These are phyloP conservation scores for Carex scoparia DNA, from an alignment of 176 grass and related monocot genomes.

Conservation along the genomic window DNA sequence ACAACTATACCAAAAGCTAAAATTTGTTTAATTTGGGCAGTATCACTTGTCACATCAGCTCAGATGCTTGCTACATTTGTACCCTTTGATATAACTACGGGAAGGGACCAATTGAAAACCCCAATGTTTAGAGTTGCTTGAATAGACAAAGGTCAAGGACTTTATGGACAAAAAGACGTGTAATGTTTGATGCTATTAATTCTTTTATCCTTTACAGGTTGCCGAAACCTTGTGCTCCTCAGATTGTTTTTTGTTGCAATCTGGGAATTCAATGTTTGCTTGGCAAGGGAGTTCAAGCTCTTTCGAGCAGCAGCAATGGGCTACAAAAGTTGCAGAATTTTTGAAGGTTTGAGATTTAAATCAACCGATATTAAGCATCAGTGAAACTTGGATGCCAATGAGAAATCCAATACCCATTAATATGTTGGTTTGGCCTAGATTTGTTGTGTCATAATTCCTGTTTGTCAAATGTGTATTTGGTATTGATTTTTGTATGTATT, in stretches of 20 bases:
- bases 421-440: background rate
- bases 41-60: background rate
- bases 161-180: background rate
- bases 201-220: constrained; percentile 43
- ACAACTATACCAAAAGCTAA: background rate
- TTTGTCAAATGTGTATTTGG: background rate
- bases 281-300: constrained; percentile 89
- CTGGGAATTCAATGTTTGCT: constrained; percentile 75
- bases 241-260: constrained; percentile 90
- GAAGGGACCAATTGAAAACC: background rate
- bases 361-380: background rate
- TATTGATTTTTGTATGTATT: background rate
- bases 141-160: background rate
- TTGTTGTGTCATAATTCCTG: background rate
- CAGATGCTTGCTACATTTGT: background rate
- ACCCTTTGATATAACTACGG: background rate
- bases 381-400: background rate
- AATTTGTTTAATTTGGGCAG: background rate
- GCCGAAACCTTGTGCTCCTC: constrained; percentile 70
- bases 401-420: background rate
- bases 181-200: constrained; percentile 1
- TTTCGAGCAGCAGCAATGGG: constrained; percentile 84
- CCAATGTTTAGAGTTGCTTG: background rate
- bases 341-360: constrained; percentile 53
- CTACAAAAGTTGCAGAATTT: constrained; percentile 70